Conservation (phyloP, 2,329 filamentous ascomycete genomes). For the Stachybotrys elegans region DNA sequence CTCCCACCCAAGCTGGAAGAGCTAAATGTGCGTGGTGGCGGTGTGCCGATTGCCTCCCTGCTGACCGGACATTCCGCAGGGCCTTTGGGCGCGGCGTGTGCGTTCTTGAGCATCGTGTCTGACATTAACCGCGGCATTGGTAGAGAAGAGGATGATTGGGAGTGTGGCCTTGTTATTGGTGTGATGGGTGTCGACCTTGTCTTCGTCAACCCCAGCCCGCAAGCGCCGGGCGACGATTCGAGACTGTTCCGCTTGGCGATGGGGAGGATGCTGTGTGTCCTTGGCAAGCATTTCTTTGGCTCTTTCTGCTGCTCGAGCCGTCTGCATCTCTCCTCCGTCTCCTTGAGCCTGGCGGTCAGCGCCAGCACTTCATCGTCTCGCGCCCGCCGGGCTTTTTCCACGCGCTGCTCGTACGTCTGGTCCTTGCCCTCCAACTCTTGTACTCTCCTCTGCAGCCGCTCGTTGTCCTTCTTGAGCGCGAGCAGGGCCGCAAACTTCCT, state of each 20-base stretch:
- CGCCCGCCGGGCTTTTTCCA: conserved; percentile 29
- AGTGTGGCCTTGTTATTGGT: conserved; percentile 13
- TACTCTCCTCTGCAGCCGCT: conserved; percentile 25
- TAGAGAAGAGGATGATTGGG: conserved; percentile 11
- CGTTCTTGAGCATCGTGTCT: conserved; percentile 10
- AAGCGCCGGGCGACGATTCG: conserved; percentile 9
- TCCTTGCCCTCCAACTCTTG: conserved; percentile 32
- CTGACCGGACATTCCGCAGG: too few relatives aligned
- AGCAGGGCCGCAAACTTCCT: conserved; percentile 21
- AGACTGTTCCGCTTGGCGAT: conserved; percentile 12
- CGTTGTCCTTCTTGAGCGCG: conserved; percentile 26
- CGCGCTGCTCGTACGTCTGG: conserved; percentile 31
- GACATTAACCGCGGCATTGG: conserved; percentile 12
- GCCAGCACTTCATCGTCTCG: conserved; percentile 25
- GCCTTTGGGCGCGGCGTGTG: conserved; percentile 7
- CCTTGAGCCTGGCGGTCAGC: conserved; percentile 29
- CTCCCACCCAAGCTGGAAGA: conserved; percentile 19
- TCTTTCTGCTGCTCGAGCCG: conserved; percentile 20
- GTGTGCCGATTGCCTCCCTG: too few relatives aligned
- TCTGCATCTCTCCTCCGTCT: conserved; percentile 26
- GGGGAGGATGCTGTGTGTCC: conserved; percentile 12
- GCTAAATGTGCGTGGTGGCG: conserved; percentile 14
- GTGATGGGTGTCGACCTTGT: conserved; percentile 17
- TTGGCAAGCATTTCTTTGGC: conserved; percentile 15
- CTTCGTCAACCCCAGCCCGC: conserved; percentile 15